Percentiles rank a stretch among this genome's conserved stretches.
phyloP scores from a whole-genome alignment of 768 basidiomycete species.

The Mycena galopus region DNA sequence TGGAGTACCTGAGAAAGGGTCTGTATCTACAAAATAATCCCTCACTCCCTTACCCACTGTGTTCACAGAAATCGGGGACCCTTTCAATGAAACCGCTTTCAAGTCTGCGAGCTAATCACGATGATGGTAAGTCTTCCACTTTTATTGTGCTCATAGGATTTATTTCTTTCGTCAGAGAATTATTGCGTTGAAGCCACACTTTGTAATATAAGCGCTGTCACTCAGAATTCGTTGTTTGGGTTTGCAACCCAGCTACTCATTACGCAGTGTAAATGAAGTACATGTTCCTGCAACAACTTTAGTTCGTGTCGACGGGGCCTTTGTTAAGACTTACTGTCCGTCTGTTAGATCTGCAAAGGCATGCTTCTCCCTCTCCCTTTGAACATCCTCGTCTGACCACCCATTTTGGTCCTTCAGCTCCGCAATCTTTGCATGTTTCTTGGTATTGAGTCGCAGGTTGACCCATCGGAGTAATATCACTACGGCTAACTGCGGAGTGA shows the following conservation, averaged over 20 bases:
- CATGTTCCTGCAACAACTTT: conserved; percentile 61
- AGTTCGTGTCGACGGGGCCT: neutral
- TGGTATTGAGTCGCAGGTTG: conserved; percentile 65
- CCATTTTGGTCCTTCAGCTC: conserved; percentile 60
- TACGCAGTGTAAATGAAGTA: conserved; percentile 72
- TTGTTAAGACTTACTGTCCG: conserved; percentile 59
- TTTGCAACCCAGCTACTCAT: conserved; percentile 7
- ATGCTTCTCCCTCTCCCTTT: conserved; percentile 68
- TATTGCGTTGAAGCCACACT: neutral
- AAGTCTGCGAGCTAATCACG: conserved; percentile 40
- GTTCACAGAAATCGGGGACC: conserved; percentile 66
- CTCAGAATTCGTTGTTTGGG: neutral
- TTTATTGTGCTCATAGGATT: neutral
- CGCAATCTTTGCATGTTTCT: conserved; percentile 57
- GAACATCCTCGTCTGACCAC: conserved; percentile 71
- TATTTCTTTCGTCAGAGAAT: conserved; percentile 1
- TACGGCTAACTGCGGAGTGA: conserved; percentile 64
- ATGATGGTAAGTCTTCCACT: neutral
- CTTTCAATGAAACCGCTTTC: conserved; percentile 57
- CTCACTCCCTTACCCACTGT: conserved; percentile 10
- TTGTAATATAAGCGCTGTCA: conserved; percentile 6
- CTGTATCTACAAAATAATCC: conserved; percentile 9
- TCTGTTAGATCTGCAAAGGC: conserved; percentile 77
- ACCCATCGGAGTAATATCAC: conserved; percentile 65
- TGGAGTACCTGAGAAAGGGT: conserved; percentile 71